A percentile compares a stretch with the other conserved stretches of the same genome.
Evolutionary conservation across 768 basidiomycete species (phyloP).

Genomic region (Leccinum subgranulosum): DNA sequence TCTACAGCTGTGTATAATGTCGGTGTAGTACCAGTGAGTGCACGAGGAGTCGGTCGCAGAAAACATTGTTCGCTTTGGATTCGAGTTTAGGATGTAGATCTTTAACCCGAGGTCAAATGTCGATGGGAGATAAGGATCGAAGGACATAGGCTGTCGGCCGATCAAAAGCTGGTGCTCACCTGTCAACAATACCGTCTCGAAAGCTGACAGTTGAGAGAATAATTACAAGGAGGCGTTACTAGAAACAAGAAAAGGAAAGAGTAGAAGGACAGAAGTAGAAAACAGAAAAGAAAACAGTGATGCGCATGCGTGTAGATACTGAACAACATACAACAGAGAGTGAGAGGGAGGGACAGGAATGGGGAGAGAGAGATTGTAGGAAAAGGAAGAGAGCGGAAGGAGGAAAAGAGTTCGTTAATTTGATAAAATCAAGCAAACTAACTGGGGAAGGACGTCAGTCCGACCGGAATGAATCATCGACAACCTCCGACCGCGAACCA

Average conservation of each 20-base stretch:
- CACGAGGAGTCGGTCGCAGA: no score
- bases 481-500: background rate
- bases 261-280: background rate
- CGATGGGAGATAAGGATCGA: no score
- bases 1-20: no score
- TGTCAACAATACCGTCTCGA: no score
- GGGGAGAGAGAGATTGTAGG: background rate
- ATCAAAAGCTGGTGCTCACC: no score
- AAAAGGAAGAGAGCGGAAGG: background rate
- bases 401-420: background rate
- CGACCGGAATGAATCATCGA: background rate
- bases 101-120: no score
- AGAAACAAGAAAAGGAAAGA: background rate
- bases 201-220: no score
- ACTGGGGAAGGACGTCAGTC: background rate
- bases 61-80: no score
- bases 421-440: constrained; percentile 6
- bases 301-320: constrained; percentile 3
- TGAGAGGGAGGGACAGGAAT: background rate
- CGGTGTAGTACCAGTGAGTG: no score
- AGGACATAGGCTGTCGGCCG: no score
- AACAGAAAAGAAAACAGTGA: background rate
- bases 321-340: constrained; percentile 16
- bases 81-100: no score
- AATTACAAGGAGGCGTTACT: no score